Conservation (phyloP, 140 eudicot species). For the Flaveria floridana region DNA sequence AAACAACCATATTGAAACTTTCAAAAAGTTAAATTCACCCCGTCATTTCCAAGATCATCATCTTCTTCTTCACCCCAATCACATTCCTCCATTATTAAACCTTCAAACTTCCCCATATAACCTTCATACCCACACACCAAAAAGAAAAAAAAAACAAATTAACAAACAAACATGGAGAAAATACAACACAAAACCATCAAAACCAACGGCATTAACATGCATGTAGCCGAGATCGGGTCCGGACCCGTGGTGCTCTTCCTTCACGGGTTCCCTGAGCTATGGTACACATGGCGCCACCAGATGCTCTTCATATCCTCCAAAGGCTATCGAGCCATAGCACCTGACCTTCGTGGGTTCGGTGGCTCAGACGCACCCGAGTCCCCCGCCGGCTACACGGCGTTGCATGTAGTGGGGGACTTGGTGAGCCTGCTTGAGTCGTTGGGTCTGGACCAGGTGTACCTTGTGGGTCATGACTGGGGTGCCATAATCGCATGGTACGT, state of each 20-base stretch:
- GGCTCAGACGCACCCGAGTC: conserved; percentile 53
- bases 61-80: no score
- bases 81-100: no score
- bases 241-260: conserved; percentile 54
- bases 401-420: conserved; percentile 60
- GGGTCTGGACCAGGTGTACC: conserved; percentile 46
- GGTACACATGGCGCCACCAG: conserved; percentile 79
- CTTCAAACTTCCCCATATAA: no score
- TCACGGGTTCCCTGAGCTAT: conserved; percentile 69
- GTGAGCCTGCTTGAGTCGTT: conserved; percentile 49
- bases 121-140: not conserved
- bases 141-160: not conserved
- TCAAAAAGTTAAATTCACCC: no score
- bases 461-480: conserved; percentile 73
- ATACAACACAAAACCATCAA: conserved; percentile 40
- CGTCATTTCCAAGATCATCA: no score
- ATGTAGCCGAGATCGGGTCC: conserved; percentile 57
- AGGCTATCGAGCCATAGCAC: conserved; percentile 60
- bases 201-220: conserved; percentile 57
- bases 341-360: conserved; percentile 66
- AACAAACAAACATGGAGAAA: conserved; percentile 43
- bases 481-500: conserved; percentile 57
- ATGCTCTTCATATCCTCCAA: conserved; percentile 43
- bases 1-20: no score
- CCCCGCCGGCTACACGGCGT: conserved; percentile 42